Evolutionary conservation across 208 protist genomes (phyloP).

Genomic region (Spongospora subterranea): DNA sequence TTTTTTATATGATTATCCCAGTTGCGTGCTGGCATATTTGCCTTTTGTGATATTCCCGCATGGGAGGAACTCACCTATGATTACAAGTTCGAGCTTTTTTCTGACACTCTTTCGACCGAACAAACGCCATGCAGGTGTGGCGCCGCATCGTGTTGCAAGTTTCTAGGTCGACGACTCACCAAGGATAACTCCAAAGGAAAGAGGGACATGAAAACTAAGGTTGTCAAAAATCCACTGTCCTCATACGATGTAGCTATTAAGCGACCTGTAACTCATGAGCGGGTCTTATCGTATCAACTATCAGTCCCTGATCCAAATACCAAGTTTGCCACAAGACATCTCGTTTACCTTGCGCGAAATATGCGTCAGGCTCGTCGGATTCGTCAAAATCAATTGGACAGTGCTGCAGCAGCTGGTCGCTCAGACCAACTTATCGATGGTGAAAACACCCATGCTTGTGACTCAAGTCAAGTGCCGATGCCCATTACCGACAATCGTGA

Average conservation of each 20-base stretch:
- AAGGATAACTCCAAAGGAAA: neutral
- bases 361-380: neutral
- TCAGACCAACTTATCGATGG: neutral
- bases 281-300: neutral
- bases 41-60: constrained; percentile 15
- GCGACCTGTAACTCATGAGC: neutral
- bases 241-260: neutral
- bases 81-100: constrained; percentile 58
- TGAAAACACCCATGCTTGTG: too few relatives aligned
- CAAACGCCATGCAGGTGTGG: neutral
- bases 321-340: neutral
- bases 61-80: constrained; percentile 59
- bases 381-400: neutral
- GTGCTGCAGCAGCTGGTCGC: neutral
- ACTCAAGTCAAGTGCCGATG: too few relatives aligned
- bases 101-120: neutral
- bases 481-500: too few relatives aligned
- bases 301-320: neutral
- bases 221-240: neutral
- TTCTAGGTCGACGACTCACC: neutral
- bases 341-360: neutral
- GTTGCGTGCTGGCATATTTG: constrained; percentile 53
- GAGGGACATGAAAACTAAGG: neutral
- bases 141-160: neutral
- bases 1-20: neutral